Conservation (phyloP, 495 filamentous ascomycete genomes). For the Aspergillus diversus region DNA sequence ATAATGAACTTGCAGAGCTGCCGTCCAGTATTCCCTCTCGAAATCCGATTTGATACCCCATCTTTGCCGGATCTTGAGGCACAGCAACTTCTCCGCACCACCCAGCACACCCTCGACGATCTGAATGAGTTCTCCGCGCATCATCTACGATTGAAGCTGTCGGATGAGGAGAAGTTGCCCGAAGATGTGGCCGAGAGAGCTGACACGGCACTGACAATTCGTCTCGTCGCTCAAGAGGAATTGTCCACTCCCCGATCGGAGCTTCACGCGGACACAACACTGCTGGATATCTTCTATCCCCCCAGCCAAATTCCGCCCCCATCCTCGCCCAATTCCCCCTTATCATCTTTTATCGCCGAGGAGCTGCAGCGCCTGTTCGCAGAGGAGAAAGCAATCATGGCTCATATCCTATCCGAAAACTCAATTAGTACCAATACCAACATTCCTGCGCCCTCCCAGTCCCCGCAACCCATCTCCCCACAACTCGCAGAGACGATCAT, state of each 20-base stretch:
- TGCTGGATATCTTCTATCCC: constrained; percentile 80
- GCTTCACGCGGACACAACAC: constrained; percentile 68
- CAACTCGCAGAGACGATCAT: constrained; percentile 57
- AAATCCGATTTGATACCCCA: constrained; percentile 76
- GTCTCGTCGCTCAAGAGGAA: constrained; percentile 65
- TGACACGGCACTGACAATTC: constrained; percentile 68
- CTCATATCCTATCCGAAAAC: constrained; percentile 70
- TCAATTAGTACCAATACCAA: constrained; percentile 23
- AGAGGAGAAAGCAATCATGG: constrained; percentile 88
- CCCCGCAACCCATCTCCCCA: constrained; percentile 37
- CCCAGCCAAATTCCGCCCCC: constrained; percentile 71
- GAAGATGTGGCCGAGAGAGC: constrained; percentile 32
- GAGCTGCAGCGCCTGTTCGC: constrained; percentile 79
- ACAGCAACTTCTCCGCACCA: constrained; percentile 76
- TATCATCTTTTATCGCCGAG: constrained; percentile 80
- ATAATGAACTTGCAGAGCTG: constrained; percentile 64
- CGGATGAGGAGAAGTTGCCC: constrained; percentile 37
- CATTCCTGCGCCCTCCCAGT: constrained; percentile 41
- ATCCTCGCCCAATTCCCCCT: constrained; percentile 68
- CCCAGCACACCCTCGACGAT: constrained; percentile 89
- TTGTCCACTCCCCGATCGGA: constrained; percentile 56
- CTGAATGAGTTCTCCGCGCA: constrained; percentile 91
- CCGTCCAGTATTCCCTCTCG: constrained; percentile 82
- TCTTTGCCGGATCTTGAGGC: constrained; percentile 69
- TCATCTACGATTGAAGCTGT: constrained; percentile 76